Conservation (phyloP, 225 moss, liverwort and hornwort genomes). For the Lunularia cruciata region DNA sequence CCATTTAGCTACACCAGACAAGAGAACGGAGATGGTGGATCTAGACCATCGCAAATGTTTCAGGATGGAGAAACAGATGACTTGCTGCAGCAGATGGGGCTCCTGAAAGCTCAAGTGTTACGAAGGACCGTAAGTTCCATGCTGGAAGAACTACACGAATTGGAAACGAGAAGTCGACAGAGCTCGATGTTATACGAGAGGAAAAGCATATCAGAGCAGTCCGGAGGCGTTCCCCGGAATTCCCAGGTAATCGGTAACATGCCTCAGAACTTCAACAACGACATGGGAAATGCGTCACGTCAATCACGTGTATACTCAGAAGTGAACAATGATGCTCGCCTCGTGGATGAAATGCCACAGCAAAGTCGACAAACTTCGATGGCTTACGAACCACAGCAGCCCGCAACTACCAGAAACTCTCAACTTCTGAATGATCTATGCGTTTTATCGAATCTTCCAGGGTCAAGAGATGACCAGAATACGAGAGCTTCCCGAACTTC, state of each 20-base stretch:
- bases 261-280: background rate
- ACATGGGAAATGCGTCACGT: no score
- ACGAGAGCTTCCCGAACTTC: background rate
- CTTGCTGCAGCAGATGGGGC: background rate
- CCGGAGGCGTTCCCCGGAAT: background rate
- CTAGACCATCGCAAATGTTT: background rate
- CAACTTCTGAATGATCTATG: background rate
- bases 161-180: slow-evolving; percentile 7
- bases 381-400: background rate
- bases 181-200: background rate
- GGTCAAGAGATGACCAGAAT: background rate
- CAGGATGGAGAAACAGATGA: background rate
- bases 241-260: background rate
- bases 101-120: background rate
- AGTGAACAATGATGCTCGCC: no score
- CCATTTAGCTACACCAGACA: background rate
- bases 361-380: no score
- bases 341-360: background rate
- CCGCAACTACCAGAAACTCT: background rate
- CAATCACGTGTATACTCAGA: background rate
- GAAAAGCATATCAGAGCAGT: background rate
- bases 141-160: slow-evolving; percentile 2
- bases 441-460: no score
- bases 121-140: background rate
- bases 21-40: background rate